Evolutionary conservation across 768 basidiomycete species (phyloP).

Genomic region (Termitomyces sp.): DNA sequence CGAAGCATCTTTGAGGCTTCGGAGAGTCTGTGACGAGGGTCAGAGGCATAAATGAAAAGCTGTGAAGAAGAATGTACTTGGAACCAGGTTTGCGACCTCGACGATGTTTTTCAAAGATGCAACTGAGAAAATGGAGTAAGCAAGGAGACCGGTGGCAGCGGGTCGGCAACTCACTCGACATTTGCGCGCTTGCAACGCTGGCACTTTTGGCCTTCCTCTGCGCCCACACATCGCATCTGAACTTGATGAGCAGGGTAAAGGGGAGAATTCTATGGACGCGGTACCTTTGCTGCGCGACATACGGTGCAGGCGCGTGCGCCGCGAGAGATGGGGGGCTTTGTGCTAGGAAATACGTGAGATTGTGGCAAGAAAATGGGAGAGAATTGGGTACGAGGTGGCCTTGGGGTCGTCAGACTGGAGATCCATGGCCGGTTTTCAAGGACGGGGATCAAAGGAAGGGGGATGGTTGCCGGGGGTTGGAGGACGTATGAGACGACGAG

Average conservation of each 20-base stretch:
- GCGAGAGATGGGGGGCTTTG: conserved; percentile 48
- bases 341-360: conserved; percentile 17
- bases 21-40: conserved; percentile 53
- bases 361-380: not conserved
- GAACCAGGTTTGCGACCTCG: conserved; percentile 87
- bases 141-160: conserved; percentile 3
- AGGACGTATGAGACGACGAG: conserved; percentile 5
- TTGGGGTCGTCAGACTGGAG: conserved; percentile 34
- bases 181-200: conserved; percentile 83
- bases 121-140: conserved; percentile 38
- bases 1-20: conserved; percentile 90
- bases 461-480: conserved; percentile 14
- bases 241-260: conserved; percentile 17
- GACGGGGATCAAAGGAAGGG: conserved; percentile 37
- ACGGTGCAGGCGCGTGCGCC: conserved; percentile 76
- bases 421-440: conserved; percentile 42
- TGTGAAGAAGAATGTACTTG: conserved; percentile 50
- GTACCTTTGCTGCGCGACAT: conserved; percentile 80
- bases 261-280: conserved; percentile 6
- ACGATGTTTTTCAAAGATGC: conserved; percentile 86
- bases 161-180: conserved; percentile 52
- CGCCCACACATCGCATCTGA: conserved; percentile 90
- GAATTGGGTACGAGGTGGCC: conserved; percentile 26
- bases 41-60: conserved; percentile 11
- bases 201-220: conserved; percentile 81